A percentile compares a stretch with the other conserved stretches of the same genome.
These are phyloP conservation scores for Gigaspora rosea DNA, from an alignment of 192 early-diverging fungal genomes.

Conservation along the genomic window DNA sequence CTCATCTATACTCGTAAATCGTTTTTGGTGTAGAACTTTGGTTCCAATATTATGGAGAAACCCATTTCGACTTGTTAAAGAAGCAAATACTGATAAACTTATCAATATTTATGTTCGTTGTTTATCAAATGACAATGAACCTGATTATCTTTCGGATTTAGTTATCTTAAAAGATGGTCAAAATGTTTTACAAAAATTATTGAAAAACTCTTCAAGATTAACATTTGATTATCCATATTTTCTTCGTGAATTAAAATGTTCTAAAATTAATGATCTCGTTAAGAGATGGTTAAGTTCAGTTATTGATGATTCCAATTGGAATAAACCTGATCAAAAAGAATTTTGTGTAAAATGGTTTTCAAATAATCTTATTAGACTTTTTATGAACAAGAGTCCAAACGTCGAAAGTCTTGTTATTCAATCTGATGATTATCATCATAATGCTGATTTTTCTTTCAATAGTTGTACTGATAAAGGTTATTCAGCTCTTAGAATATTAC, in stretches of 20 bases:
- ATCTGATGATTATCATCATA: background rate
- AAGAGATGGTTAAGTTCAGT: background rate
- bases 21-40: slow-evolving; percentile 6
- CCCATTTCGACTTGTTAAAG: background rate
- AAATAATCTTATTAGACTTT: background rate
- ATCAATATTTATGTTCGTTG: background rate
- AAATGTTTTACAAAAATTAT: background rate
- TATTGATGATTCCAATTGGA: background rate
- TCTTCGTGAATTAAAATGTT: background rate
- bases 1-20: background rate
- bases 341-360: background rate
- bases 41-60: slow-evolving; percentile 6
- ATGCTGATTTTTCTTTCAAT: background rate
- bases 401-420: background rate
- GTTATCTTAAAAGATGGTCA: background rate
- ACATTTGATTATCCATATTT: background rate
- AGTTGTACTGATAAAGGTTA: background rate
- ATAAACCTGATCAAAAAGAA: background rate
- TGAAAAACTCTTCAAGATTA: background rate
- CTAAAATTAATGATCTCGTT: background rate
- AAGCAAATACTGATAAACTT: background rate
- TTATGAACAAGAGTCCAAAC: background rate
- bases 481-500: background rate
- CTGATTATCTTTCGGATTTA: background rate
- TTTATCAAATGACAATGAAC: background rate